A percentile compares a stretch with the other conserved stretches of the same genome.
Evolutionary conservation across 2,329 filamentous ascomycete species (phyloP).

Genomic region (Xylaria polymorpha): DNA sequence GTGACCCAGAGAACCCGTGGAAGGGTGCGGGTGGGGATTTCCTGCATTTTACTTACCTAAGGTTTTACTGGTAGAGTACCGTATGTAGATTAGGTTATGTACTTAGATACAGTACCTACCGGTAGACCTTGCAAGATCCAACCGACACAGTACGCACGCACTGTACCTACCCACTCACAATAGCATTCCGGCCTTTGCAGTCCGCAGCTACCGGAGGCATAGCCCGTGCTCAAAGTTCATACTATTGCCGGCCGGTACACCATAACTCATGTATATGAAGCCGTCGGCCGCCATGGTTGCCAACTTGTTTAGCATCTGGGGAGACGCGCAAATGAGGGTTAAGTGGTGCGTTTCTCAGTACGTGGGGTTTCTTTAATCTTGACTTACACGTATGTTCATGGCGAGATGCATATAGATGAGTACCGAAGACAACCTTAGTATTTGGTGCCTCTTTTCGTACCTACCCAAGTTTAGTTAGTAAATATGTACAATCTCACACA

Average conservation of each 20-base stretch:
- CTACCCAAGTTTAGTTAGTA: not conserved
- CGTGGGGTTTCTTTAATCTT: not conserved
- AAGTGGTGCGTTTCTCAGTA: not conserved
- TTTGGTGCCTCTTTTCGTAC: not conserved
- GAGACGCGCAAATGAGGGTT: not conserved
- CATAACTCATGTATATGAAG: not conserved
- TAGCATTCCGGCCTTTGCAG: not conserved
- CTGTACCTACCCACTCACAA: constrained; percentile 7
- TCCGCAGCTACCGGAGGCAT: not conserved
- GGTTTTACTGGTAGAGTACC: too few species aligned
- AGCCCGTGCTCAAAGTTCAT: not conserved
- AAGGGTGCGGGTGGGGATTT: constrained; percentile 10
- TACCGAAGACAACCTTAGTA: not conserved
- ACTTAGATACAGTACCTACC: too few species aligned
- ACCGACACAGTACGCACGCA: not conserved
- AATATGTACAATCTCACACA: not conserved
- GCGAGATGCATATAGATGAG: not conserved
- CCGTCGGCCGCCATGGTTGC: not conserved
- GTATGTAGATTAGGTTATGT: too few species aligned
- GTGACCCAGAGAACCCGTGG: constrained; percentile 20
- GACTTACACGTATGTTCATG: not conserved
- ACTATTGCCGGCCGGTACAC: not conserved
- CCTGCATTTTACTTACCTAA: not conserved
- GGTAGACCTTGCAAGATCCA: constrained; percentile 6
- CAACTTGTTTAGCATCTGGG: not conserved